These are phyloP conservation scores for Lactuca saligna DNA, from an alignment of 129 eudicot genomes.

Conservation along the genomic window DNA sequence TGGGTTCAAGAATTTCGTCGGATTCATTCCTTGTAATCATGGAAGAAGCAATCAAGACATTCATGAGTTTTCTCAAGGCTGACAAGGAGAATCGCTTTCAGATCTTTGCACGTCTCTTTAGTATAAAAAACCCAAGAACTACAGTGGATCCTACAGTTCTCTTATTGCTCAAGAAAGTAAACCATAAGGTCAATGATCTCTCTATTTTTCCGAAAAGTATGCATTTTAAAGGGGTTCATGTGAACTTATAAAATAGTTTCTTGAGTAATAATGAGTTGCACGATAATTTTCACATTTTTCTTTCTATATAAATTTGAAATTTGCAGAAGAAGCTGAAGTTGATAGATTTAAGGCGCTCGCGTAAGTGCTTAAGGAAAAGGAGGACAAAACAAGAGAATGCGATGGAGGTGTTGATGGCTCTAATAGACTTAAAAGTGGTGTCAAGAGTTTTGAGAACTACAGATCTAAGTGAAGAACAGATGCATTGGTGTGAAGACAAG, in stretches of 20 bases:
- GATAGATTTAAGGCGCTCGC: conserved; percentile 52
- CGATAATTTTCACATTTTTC: background rate
- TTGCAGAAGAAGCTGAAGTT: conserved; percentile 77
- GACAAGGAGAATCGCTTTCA: conserved; percentile 71
- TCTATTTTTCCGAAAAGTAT: background rate
- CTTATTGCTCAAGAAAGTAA: conserved; percentile 64
- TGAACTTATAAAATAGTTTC: too few species aligned
- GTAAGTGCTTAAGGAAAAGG: conserved; percentile 56
- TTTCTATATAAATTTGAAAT: background rate
- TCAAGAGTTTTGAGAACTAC: conserved; percentile 86
- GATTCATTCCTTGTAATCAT: conserved; percentile 59
- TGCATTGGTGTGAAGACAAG: conserved; percentile 96
- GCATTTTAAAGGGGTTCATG: background rate
- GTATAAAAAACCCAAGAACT: conserved; percentile 46
- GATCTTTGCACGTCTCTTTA: conserved; percentile 52
- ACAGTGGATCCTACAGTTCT: conserved; percentile 70
- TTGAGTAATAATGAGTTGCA: background rate
- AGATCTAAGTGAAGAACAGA: conserved; percentile 70
- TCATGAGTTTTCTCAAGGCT: conserved; percentile 85
- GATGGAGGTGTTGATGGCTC: conserved; percentile 75
- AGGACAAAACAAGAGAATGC: conserved; percentile 49
- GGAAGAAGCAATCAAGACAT: conserved; percentile 88
- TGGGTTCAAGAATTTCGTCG: conserved; percentile 74
- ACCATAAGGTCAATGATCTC: conserved; percentile 51
- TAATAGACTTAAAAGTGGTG: conserved; percentile 83